These are phyloP conservation scores for Phytophthora cactorum DNA, from an alignment of 352 stramenopile species.

Conservation along the genomic window DNA sequence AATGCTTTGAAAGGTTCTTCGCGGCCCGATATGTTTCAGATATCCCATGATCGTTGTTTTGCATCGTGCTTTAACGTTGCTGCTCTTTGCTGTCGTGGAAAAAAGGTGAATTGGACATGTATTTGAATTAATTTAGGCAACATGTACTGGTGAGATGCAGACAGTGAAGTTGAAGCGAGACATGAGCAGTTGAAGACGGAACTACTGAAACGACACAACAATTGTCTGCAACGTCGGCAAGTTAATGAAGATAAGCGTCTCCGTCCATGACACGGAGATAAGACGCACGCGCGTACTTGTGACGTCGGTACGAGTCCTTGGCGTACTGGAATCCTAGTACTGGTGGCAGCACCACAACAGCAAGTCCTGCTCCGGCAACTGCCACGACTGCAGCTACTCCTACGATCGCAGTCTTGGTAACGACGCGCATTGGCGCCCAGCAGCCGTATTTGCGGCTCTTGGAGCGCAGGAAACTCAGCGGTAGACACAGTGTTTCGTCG, in stretches of 20 bases:
- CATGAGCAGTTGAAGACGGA: constrained; percentile 11
- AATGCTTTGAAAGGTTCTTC: constrained; percentile 40
- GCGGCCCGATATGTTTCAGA: constrained; percentile 27
- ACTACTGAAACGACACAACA: constrained; percentile 12
- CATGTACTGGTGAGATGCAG: constrained; percentile 3
- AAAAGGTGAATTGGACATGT: constrained; percentile 11
- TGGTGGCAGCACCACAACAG: constrained; percentile 70
- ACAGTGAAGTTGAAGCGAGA: constrained; percentile 14
- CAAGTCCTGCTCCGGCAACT: constrained; percentile 64
- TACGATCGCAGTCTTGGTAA: constrained; percentile 76
- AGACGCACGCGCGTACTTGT: constrained; percentile 47
- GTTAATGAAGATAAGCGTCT: constrained; percentile 39
- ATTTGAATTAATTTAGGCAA: constrained; percentile 31
- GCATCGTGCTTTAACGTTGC: too few species aligned
- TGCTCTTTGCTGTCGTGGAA: background rate
- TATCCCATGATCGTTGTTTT: constrained; percentile 7
- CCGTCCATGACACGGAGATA: constrained; percentile 36
- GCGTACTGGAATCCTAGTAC: constrained; percentile 68
- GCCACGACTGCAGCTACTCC: constrained; percentile 56
- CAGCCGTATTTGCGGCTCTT: constrained; percentile 70
- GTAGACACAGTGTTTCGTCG: constrained; percentile 76
- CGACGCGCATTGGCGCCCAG: constrained; percentile 64
- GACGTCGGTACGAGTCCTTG: constrained; percentile 51
- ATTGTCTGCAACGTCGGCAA: constrained; percentile 6
- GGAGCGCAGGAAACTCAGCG: constrained; percentile 70